Base-by-base conservation (phyloP, 768 basidiomycete species). In the Hemileccinum rubropunctum region DNA sequence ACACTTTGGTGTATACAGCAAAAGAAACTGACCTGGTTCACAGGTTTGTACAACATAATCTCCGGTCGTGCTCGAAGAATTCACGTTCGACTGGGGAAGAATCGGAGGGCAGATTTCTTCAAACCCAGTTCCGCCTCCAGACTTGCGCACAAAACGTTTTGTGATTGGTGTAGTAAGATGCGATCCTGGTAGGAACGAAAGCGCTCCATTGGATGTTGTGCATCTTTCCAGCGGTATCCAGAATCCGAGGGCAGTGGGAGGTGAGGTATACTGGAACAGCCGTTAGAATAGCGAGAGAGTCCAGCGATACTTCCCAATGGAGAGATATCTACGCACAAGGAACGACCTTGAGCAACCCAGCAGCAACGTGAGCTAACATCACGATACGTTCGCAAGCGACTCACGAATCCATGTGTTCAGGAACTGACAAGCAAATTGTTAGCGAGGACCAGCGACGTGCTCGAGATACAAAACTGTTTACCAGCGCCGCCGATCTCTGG, bases 171-270 rank as follows among this genome's bases (percentile, higher is more conserved):
- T 73, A 0, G 75, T 78, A 28, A 86, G 76, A 67, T 99, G 97
- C 1, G 93, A 95, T 18, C 95, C 93, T 0, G 95, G 94, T 3
- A 91, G 74, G 69, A 95, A 95, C 5, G 86, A 90, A 6, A 94
- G 77, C 8, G 92, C 91, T 9, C 93, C 93, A 59, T 95, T 95
- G 38, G 72, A 70, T 2, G 78, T 63, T 6, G 93, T 94, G 67
- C 94, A 97, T 51, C 81, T 77, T 66, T 98, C 95, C 33, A 99
- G 73, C 0, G 95, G 91, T 50, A 98, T 89, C 97, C 97, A 99
- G 65, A 95, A 91, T 2, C 97, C 97, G 18, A 98, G 79, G 0
- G 97, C 97, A 9, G 83, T 84, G 0, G 90, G 90, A 11, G 97
- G 97, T 35, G 88, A 76, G 9, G 95, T 97, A 70, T 95, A 98